Percentiles rank a stretch among this genome's conserved stretches.
These are phyloP conservation scores for Backusella tarrabulga DNA, from an alignment of 192 early-diverging fungal species.

Conservation along the genomic window DNA sequence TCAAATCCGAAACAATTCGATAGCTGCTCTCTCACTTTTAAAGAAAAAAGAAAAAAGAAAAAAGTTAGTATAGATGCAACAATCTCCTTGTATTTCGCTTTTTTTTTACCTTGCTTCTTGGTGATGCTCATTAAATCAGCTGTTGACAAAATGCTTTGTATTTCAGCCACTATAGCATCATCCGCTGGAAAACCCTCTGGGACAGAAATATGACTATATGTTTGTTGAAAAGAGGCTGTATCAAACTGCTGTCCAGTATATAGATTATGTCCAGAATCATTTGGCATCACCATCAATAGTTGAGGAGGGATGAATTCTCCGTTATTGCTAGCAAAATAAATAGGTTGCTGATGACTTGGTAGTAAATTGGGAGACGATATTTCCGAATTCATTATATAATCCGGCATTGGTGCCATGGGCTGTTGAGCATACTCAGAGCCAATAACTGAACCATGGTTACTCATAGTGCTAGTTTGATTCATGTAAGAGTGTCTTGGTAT, in stretches of 20 bases:
- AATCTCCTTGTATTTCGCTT: background rate
- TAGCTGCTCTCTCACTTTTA: constrained; percentile 84
- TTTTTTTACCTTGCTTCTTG: constrained; percentile 80
- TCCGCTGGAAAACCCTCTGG: constrained; percentile 53
- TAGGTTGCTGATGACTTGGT: background rate
- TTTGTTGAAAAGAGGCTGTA: background rate
- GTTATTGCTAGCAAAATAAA: background rate
- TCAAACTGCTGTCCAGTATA: background rate
- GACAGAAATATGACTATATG: background rate
- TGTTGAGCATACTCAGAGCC: constrained; percentile 8
- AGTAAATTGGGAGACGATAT: background rate
- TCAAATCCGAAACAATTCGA: constrained; percentile 79
- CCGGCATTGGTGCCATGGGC: background rate
- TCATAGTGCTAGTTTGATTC: background rate
- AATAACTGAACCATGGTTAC: background rate
- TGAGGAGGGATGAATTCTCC: background rate
- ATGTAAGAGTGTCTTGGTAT: background rate
- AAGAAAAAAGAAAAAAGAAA: constrained; percentile 28
- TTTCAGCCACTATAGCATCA: constrained; percentile 60
- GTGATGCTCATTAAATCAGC: constrained; percentile 96
- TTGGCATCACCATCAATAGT: background rate
- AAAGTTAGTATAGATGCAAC: constrained; percentile 15
- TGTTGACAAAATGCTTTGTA: constrained; percentile 75
- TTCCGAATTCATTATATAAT: background rate
- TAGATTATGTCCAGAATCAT: background rate